Base-by-base conservation (phyloP, 2,329 filamentous ascomycete species). In the Pseudodiploospora longispora region DNA sequence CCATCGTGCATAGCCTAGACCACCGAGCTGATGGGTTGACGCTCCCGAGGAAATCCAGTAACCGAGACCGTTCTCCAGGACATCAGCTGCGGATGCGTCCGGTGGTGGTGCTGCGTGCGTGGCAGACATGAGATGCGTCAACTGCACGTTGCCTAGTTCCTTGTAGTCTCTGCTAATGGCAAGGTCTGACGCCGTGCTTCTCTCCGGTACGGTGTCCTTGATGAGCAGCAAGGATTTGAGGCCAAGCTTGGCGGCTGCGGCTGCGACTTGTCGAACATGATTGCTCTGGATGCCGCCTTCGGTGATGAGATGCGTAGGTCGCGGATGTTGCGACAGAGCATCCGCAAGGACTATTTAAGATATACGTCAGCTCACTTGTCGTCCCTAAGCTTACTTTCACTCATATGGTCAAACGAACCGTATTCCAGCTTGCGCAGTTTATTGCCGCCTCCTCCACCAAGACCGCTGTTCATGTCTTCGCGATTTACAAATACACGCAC, bases 381-480 rank as follows among this genome's bases (percentile, higher is more conserved):
- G 8, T 34, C 32, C 9, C 32, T 9, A 9, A 9, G 3, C 32
- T 3, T 9, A 9, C 32, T 34, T 34, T 9, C 32, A 12, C 8
- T 12, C 8, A 12, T 9, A 12, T 12, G 32, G 12, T 4, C 2
- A 28, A 12, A 10, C 38, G 10, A 30, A 40, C 38, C 43, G 10
- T 46, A 46, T 30, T 46, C 43, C 10, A 46, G 35, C 34, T 46
- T 46, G 38, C 43, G 43, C n/a, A 46, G 38, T 30, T 46, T 46
- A 29, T 46, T 46, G 29, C 43, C 43, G 27, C 43, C 43, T 10
- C 43, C 39, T 32, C 39, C 39, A 19, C 38, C 43, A 27, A 46
- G 38, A 30, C 43, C 38, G 6, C 38, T 41, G 29, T 46, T 46
- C 27, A 27, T 30, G 19, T 46, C 43, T 19, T 46, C 43, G 3